Base-by-base conservation (phyloP, 2,329 filamentous ascomycete species). In the Ophiostoma fasciatum region DNA sequence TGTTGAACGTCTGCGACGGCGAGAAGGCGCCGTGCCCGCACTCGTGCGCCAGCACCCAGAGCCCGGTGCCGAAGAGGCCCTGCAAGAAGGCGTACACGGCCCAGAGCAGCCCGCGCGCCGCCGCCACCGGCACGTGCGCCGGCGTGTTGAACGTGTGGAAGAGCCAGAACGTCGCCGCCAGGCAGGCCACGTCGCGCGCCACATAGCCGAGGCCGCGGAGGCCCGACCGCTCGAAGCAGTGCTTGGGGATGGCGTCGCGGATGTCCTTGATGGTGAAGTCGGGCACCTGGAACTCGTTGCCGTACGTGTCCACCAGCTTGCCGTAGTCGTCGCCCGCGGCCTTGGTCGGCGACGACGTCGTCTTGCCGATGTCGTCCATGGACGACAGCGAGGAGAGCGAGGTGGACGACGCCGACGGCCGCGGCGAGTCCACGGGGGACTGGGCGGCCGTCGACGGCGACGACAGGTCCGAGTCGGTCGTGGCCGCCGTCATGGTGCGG, bases 221-320 rank as follows among this genome's bases (percentile, higher is more conserved):
- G 42, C 73, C 82, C 31, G 83, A 93, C 42, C 90, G 80, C 66
- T 94, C 70, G 60, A 81, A 96, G 72, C 90, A 98, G 70, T 94
- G 90, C 61, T 87, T 84, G 46, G 90, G 90, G 48, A 98, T 98
- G 56, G 90, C 90, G 62, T 94, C 82, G 52, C 84, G 79, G 55
- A 98, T 88, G 55, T 98, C 74, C 69, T 94, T 94, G 71, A 98
- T 93, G 55, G 85, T 93, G 67, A 81, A 98, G 62, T 96, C 79
- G 48, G 90, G 90, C 39, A 93, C 70, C 59, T 83, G 68, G 66
- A 98, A 98, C 52, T 85, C 72, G 60, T 96, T 94, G 60, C 90
- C 90, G 57, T 93, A 90, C 11, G 84, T 88, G 63, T 98, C 87
- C 45, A 90, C 52, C 48, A 98, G 72, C 56, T 77, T 74, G 49